phyloP scores from a whole-genome alignment of 2,329 filamentous ascomycete genomes.

The Phialemonium atrogriseum region DNA sequence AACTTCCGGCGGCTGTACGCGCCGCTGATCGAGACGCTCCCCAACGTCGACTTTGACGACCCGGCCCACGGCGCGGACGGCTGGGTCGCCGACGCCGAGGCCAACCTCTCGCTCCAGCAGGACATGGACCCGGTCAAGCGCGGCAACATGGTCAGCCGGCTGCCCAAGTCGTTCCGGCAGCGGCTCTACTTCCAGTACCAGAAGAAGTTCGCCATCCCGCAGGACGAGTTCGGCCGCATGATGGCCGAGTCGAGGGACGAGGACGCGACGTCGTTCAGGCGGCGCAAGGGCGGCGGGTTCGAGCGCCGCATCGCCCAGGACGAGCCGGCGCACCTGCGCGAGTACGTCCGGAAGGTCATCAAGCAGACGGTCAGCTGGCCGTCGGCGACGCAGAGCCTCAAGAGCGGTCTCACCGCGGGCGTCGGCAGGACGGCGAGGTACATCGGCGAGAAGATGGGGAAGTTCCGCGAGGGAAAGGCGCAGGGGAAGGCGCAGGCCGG shows the following conservation, averaged over 20 bases:
- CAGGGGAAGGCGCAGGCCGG: slow-evolving; percentile 2
- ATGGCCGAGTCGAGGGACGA: slow-evolving; percentile 69
- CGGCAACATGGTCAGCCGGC: slow-evolving; percentile 90
- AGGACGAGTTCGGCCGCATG: slow-evolving; percentile 76
- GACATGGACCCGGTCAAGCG: slow-evolving; percentile 89
- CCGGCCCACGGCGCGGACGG: slow-evolving; percentile 45
- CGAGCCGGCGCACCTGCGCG: slow-evolving; percentile 55
- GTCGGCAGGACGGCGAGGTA: slow-evolving; percentile 64
- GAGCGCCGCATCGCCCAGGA: slow-evolving; percentile 75
- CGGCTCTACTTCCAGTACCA: slow-evolving; percentile 95
- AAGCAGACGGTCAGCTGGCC: slow-evolving; percentile 89
- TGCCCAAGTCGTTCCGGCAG: slow-evolving; percentile 78
- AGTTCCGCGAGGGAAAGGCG: slow-evolving; percentile 43
- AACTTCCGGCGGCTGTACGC: slow-evolving; percentile 90
- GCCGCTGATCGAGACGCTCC: slow-evolving; percentile 80
- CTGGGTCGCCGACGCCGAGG: slow-evolving; percentile 57
- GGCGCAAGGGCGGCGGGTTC: slow-evolving; percentile 73
- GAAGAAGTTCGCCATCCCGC: slow-evolving; percentile 78
- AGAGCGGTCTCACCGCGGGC: slow-evolving; percentile 75
- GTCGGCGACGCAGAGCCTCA: slow-evolving; percentile 78
- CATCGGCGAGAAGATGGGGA: slow-evolving; percentile 69
- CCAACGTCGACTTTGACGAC: slow-evolving; percentile 75
- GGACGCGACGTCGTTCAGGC: slow-evolving; percentile 58
- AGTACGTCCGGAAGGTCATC: slow-evolving; percentile 68
- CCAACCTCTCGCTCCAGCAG: slow-evolving; percentile 65